These are phyloP conservation scores for Mortierella claussenii DNA, from an alignment of 192 early-diverging fungal genomes.

Conservation along the genomic window DNA sequence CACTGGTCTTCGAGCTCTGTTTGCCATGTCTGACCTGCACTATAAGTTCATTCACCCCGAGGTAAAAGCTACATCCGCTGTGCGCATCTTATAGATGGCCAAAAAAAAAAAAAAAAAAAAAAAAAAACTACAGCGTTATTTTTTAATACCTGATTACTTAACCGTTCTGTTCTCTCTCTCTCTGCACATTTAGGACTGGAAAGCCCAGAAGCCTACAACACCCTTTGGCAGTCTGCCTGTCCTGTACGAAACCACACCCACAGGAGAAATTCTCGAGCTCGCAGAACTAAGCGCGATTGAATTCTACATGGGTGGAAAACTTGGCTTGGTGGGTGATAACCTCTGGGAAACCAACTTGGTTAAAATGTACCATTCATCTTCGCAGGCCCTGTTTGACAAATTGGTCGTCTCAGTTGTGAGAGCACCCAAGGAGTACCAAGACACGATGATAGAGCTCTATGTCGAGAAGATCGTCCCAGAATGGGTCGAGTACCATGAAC, in stretches of 20 bases:
- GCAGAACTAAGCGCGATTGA: slow-evolving; percentile 57
- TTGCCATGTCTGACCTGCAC: slow-evolving; percentile 25
- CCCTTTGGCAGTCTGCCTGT: slow-evolving; percentile 61
- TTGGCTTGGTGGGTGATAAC: slow-evolving; percentile 35
- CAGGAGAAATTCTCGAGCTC: slow-evolving; percentile 48
- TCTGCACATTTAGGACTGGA: slow-evolving; percentile 43
- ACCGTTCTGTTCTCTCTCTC: background rate
- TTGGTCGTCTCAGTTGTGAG: slow-evolving; percentile 14
- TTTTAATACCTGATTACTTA: no score
- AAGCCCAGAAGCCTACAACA: slow-evolving; percentile 38
- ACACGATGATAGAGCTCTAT: slow-evolving; percentile 19
- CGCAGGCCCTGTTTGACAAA: slow-evolving; percentile 44
- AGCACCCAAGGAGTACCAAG: slow-evolving; percentile 33
- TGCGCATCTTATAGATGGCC: no score
- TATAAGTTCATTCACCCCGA: slow-evolving; percentile 29
- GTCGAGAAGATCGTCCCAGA: slow-evolving; percentile 34
- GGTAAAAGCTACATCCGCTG: slow-evolving; percentile 6
- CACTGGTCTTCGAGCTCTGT: slow-evolving; percentile 29
- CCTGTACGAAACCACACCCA: slow-evolving; percentile 43
- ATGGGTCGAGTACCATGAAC: slow-evolving; percentile 36
- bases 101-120: no score
- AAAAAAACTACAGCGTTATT: no score
- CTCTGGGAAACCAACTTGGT: slow-evolving; percentile 49
- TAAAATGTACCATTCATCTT: slow-evolving; percentile 27
- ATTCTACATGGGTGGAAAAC: slow-evolving; percentile 55